Conservation (phyloP, 2,329 filamentous ascomycete genomes). For the Leptodontidium sp. region DNA sequence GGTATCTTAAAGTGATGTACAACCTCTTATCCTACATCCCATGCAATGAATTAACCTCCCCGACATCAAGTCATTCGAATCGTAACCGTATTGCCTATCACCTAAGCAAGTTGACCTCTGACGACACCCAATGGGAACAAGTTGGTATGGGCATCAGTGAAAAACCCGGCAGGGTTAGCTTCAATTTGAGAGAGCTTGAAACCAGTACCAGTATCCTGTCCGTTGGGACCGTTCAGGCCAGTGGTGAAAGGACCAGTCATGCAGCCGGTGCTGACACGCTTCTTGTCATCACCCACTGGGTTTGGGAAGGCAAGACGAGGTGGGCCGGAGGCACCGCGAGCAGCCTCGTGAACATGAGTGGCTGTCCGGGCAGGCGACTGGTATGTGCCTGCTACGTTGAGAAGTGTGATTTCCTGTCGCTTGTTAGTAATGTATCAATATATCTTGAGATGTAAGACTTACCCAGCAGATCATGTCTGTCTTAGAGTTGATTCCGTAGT, state of each 20-base stretch:
- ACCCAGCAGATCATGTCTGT: conserved; percentile 46
- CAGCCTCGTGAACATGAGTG: conserved; percentile 59
- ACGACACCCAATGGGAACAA: conserved; percentile 55
- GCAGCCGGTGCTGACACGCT: conserved; percentile 44
- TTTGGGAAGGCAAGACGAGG: conserved; percentile 57
- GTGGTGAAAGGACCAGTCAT: conserved; percentile 53
- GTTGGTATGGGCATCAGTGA: conserved; percentile 56
- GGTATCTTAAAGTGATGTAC: not conserved
- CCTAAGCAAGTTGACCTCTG: conserved; percentile 52
- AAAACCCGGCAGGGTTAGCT: conserved; percentile 56
- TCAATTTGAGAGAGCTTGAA: conserved; percentile 58
- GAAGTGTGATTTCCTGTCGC: conserved; percentile 55
- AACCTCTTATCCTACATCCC: not conserved
- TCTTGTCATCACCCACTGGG: conserved; percentile 49
- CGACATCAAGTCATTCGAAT: too few relatives aligned
- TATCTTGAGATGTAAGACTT: conserved; percentile 3
- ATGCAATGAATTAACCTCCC: not conserved
- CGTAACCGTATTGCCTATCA: not conserved
- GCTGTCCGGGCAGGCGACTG: conserved; percentile 55
- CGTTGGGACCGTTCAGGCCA: conserved; percentile 50
- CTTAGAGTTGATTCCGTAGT: conserved; percentile 56
- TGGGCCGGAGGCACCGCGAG: conserved; percentile 53
- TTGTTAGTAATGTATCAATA: not conserved
- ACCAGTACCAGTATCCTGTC: conserved; percentile 53
- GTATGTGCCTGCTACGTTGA: conserved; percentile 55